A percentile compares a stretch with the other conserved stretches of the same genome.
phyloP scores from a whole-genome alignment of 257 asterid species.

The Solanum megistacrolobum region DNA sequence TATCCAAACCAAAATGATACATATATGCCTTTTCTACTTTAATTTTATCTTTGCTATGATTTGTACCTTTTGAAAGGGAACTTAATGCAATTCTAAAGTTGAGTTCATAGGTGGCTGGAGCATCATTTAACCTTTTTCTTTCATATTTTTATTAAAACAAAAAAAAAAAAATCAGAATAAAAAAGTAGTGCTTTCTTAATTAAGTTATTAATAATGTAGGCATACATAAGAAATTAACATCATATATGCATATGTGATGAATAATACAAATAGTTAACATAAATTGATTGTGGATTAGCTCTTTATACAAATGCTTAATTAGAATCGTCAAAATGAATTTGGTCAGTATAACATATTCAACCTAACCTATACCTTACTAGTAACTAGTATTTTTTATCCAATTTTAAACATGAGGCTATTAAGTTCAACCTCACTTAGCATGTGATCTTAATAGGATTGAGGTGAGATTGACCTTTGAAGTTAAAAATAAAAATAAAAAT shows the following conservation, averaged over 20 bases:
- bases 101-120: not conserved
- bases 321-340: not conserved
- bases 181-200: not conserved
- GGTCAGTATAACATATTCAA: accelerated
- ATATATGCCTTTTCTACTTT: not conserved
- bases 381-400: not conserved
- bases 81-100: not conserved
- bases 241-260: not conserved
- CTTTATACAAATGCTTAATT: not conserved
- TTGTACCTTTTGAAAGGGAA: not conserved
- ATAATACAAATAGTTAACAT: not conserved
- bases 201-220: not conserved
- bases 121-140: not conserved
- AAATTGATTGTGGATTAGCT: not conserved
- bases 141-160: not conserved
- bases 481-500: not conserved
- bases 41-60: not conserved
- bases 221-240: not conserved
- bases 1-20: not conserved
- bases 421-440: not conserved
- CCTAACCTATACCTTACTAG: not conserved
- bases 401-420: not conserved
- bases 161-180: not conserved
- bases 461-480: not conserved
- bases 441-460: not conserved